Base-by-base conservation (phyloP, 352 stramenopile species). In the Globisporangium nodosum region DNA sequence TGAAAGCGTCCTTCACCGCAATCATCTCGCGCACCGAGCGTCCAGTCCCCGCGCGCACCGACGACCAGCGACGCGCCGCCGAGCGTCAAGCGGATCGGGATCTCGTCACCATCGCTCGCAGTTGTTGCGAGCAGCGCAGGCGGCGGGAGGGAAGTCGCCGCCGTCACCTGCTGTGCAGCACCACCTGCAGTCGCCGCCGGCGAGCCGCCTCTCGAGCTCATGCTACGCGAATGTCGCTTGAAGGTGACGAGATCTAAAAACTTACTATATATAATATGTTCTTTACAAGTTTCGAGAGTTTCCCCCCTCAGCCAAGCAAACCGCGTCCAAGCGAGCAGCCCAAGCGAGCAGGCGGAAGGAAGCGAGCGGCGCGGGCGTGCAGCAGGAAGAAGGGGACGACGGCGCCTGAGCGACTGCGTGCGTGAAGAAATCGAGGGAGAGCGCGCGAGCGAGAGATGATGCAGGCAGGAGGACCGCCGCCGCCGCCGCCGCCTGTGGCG, bases 81-180 rank as follows among this genome's bases (percentile, higher is more conserved):
- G 3, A 95, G 71, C 18, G 70, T 77, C 30, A 95, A 47, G 8
- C 60, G 58, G 18, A 95, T 77, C 1, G 83, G 78, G 54, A 93
- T 91, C 61, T 87, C 80, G 5, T 27, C 40, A 3, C 78, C 54
- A n/a, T 61, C 39, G 9, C 52, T 64, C 53, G 48, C 31, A 12
- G 15, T 30, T 8, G 30, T 3, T 33, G 46, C 4, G n/a, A 18
- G 3, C 7, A 31, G 33, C n/a, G 24, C 7, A 8, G 45, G 7
- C n/a, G 45, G 45, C 5, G 45, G 45, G 33, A 37, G 33, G 5
- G 13, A 15, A 15, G 39, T 43, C n/a, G 52, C 31, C 31, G 47
- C 46, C 20, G 49, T 12, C 33, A 11, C 55, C 30, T 51, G 47
- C 43, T 52, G 61, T 20, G 16, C 16, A 6, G 7, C 27, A 6